Evolutionary conservation across 176 grass and related monocot genomes (phyloP).

Genomic region (Themeda triandra): DNA sequence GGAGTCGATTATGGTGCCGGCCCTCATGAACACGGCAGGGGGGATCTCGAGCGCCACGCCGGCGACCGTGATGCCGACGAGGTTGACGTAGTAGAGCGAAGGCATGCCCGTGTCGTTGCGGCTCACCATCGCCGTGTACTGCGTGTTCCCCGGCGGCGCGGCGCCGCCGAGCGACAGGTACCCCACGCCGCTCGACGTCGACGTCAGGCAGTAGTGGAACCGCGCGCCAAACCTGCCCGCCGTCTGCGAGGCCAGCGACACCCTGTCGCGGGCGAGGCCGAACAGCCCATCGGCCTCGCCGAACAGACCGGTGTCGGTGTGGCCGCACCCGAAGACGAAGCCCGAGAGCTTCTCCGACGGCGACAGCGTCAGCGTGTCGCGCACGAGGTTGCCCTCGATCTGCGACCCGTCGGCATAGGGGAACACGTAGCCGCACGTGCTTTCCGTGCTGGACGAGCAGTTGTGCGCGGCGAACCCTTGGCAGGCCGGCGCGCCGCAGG

Average conservation of each 20-base stretch:
- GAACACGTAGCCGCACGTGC: slow-evolving; percentile 53
- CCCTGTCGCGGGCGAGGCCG: slow-evolving; percentile 48
- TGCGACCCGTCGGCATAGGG: too few relatives aligned
- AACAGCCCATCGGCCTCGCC: slow-evolving; percentile 55
- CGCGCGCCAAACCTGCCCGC: slow-evolving; percentile 29
- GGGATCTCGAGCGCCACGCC: slow-evolving; percentile 28
- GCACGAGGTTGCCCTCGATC: too few relatives aligned
- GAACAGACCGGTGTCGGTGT: slow-evolving; percentile 33
- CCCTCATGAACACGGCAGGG: slow-evolving; percentile 16
- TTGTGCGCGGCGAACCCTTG: too few relatives aligned
- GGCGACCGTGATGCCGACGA: slow-evolving; percentile 47
- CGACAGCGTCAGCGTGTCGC: slow-evolving; percentile 49
- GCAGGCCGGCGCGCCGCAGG: too few relatives aligned
- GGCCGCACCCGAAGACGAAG: slow-evolving; percentile 77
- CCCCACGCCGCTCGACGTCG: slow-evolving; percentile 39
- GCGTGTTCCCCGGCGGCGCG: not conserved
- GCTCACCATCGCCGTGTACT: slow-evolving; percentile 51
- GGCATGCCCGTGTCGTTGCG: not conserved
- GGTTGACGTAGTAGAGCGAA: slow-evolving; percentile 59
- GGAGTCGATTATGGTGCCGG: slow-evolving; percentile 58
- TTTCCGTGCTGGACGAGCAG: not conserved
- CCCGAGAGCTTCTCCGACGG: not conserved
- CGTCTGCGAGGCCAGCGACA: slow-evolving; percentile 55
- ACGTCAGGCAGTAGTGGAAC: slow-evolving; percentile 88
- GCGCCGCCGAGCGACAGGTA: slow-evolving; percentile 46